A percentile compares a stretch with the other conserved stretches of the same genome.
These are phyloP conservation scores for Clarireedia hainanense DNA, from an alignment of 2,329 filamentous ascomycete genomes.

Conservation along the genomic window DNA sequence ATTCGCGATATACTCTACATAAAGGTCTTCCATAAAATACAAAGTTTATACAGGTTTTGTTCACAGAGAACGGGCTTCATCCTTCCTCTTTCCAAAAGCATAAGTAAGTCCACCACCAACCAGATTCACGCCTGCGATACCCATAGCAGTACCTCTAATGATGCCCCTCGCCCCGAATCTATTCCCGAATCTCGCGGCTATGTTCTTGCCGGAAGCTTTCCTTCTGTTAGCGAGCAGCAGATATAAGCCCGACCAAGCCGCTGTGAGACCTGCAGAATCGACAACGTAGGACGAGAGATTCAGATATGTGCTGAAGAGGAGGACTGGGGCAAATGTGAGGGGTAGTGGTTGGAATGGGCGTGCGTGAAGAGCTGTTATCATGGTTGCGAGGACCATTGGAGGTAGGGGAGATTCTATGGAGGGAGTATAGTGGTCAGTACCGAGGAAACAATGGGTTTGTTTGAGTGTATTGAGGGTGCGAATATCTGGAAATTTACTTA, in stretches of 20 bases:
- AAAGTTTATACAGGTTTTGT: neutral
- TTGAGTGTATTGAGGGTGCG: neutral
- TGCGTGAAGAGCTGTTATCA: constrained; percentile 58
- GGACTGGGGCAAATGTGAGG: constrained; percentile 58
- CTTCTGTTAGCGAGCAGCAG: constrained; percentile 53
- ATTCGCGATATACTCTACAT: neutral
- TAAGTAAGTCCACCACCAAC: constrained; percentile 44
- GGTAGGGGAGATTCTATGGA: constrained; percentile 50
- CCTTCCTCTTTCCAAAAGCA: constrained; percentile 36
- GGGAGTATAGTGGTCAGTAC: neutral
- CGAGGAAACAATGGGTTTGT: neutral
- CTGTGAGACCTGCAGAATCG: constrained; percentile 55
- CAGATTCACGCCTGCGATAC: constrained; percentile 41
- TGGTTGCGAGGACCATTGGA: constrained; percentile 55
- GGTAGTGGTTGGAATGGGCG: constrained; percentile 59
- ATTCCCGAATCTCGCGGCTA: constrained; percentile 32
- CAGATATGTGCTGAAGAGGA: constrained; percentile 59
- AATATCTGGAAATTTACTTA: constrained; percentile 28
- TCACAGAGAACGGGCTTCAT: constrained; percentile 7
- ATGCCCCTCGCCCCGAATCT: constrained; percentile 43
- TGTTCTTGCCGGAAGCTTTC: constrained; percentile 25
- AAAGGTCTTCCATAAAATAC: neutral
- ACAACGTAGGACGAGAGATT: constrained; percentile 55
- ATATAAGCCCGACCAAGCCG: constrained; percentile 59
- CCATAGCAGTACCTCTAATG: constrained; percentile 44